phyloP scores from a whole-genome alignment of 106 monocot species.

The Dioscorea dumetorum region DNA sequence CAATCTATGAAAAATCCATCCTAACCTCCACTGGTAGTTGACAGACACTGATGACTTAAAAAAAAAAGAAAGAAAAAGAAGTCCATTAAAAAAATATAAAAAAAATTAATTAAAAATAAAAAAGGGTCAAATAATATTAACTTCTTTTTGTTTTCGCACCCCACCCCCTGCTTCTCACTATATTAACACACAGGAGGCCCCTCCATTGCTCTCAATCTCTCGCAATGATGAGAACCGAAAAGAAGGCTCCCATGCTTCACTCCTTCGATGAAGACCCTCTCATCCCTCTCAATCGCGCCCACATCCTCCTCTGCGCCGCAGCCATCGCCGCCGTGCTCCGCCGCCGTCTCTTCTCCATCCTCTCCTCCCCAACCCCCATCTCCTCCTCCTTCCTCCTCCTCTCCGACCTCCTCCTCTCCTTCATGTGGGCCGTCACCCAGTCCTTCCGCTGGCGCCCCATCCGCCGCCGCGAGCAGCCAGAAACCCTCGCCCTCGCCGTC shows the following conservation, averaged over 20 bases:
- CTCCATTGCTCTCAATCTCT: not conserved
- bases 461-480: slow-evolving; percentile 35
- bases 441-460: slow-evolving; percentile 54
- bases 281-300: slow-evolving; percentile 42
- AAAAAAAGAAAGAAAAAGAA: no score
- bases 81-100: no score
- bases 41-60: no score
- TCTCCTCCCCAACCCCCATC: slow-evolving; percentile 2
- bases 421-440: slow-evolving; percentile 54
- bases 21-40: no score
- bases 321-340: slow-evolving; percentile 30
- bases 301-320: slow-evolving; percentile 25
- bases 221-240: not conserved
- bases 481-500: slow-evolving; percentile 14
- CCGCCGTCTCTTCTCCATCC: slow-evolving; percentile 14
- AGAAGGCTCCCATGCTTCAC: slow-evolving; percentile 14
- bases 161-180: no score
- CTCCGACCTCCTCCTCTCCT: slow-evolving; percentile 39
- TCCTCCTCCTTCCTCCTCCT: slow-evolving; percentile 17
- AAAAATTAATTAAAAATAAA: no score
- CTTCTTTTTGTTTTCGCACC: no score
- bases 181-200: no score
- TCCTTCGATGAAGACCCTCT: slow-evolving; percentile 16
- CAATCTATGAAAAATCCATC: no score
- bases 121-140: no score